Percentiles rank a stretch among this genome's conserved stretches.
phyloP scores from a whole-genome alignment of 2,329 filamentous ascomycete genomes.

The Albifimbria verrucaria region DNA sequence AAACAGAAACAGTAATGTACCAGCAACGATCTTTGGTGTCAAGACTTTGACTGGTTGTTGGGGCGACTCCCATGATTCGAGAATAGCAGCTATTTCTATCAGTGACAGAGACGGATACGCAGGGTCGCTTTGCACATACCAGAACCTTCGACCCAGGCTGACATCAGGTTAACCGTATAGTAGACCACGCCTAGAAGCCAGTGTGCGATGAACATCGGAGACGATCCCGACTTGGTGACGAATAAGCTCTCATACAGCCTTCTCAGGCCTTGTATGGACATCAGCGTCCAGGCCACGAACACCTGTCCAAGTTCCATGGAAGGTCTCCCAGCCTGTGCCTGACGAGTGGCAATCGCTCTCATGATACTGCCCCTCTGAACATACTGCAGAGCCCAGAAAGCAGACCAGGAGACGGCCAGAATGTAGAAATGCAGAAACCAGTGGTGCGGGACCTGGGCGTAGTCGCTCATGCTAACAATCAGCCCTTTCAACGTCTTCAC shows the following conservation, averaged over 20 bases:
- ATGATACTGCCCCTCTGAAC: slow-evolving; percentile 52
- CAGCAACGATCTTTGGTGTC: slow-evolving; percentile 32
- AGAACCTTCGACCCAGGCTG: slow-evolving; percentile 81
- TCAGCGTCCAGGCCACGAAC: slow-evolving; percentile 64
- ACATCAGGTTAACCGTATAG: slow-evolving; percentile 70
- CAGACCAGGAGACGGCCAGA: slow-evolving; percentile 63
- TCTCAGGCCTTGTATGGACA: slow-evolving; percentile 71
- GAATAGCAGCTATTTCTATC: slow-evolving; percentile 25
- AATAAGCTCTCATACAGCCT: slow-evolving; percentile 72
- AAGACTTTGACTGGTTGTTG: slow-evolving; percentile 10
- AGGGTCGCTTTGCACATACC: slow-evolving; percentile 43
- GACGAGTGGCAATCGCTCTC: slow-evolving; percentile 38
- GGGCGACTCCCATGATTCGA: slow-evolving; percentile 27
- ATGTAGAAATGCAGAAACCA: slow-evolving; percentile 92
- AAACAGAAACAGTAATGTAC: slow-evolving; percentile 61
- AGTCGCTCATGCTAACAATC: slow-evolving; percentile 25
- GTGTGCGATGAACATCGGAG: slow-evolving; percentile 81
- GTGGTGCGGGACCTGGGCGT: slow-evolving; percentile 70
- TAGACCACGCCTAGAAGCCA: slow-evolving; percentile 77
- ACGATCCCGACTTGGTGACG: slow-evolving; percentile 59
- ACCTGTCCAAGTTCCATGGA: slow-evolving; percentile 60
- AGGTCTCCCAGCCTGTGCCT: slow-evolving; percentile 17
- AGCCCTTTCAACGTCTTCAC: slow-evolving; percentile 18
- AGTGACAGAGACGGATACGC: slow-evolving; percentile 3
- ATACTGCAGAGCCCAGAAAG: slow-evolving; percentile 72